These are phyloP conservation scores for Heritiera littoralis DNA, from an alignment of 345 rosid genomes.

Conservation along the genomic window DNA sequence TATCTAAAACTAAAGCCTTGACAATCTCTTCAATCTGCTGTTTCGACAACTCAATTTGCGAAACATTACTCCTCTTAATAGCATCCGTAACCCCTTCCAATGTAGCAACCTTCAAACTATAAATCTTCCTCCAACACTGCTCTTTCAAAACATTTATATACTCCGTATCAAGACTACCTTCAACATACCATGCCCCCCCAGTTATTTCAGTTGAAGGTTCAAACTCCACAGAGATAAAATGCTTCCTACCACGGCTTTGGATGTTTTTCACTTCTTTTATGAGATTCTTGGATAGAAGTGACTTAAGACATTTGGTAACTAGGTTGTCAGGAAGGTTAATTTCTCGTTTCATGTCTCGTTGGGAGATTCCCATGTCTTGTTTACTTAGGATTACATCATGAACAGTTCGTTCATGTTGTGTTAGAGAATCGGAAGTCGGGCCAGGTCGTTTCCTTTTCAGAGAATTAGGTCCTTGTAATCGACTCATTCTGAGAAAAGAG, in stretches of 20 bases:
- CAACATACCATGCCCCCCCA: constrained; percentile 75
- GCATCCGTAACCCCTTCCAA: constrained; percentile 44
- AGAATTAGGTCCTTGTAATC: constrained; percentile 5
- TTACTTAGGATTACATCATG: constrained; percentile 50
- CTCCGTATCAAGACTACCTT: constrained; percentile 54
- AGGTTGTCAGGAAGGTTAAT: constrained; percentile 34
- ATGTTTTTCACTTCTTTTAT: constrained; percentile 67
- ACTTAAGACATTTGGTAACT: constrained; percentile 41
- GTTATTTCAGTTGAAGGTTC: constrained; percentile 65
- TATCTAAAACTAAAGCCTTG: constrained; percentile 67
- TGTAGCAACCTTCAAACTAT: constrained; percentile 41
- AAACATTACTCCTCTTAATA: constrained; percentile 37
- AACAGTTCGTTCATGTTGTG: constrained; percentile 53
- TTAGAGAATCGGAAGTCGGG: constrained; percentile 34
- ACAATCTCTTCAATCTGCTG: constrained; percentile 62
- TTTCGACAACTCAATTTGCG: constrained; percentile 31
- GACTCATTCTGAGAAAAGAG: background rate
- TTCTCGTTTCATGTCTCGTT: constrained; percentile 45
- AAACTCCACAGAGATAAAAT: constrained; percentile 57
- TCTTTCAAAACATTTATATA: constrained; percentile 45
- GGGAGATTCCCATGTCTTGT: constrained; percentile 60
- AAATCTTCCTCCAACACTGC: constrained; percentile 40
- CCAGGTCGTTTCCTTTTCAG: constrained; percentile 61
- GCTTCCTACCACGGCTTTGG: constrained; percentile 57
- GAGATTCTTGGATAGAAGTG: constrained; percentile 45